phyloP scores from a whole-genome alignment of 495 filamentous ascomycete species.

The Aspergillus conjunctus region DNA sequence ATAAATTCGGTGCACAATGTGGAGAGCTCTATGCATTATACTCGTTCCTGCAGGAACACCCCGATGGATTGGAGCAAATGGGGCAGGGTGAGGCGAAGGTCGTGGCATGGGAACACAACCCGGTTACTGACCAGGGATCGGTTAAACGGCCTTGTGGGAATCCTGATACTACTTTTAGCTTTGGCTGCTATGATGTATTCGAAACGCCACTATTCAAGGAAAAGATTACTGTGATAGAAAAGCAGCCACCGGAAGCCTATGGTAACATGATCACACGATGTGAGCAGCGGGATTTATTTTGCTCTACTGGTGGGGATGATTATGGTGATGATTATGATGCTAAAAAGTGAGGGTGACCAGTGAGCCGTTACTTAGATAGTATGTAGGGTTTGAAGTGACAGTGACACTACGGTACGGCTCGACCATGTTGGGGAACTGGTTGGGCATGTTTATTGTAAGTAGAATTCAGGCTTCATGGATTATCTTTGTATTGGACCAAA shows the following conservation, averaged over 20 bases:
- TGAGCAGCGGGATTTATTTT: background rate
- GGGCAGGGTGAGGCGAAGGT: background rate
- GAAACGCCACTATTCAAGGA: too few species aligned
- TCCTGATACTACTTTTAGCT: background rate
- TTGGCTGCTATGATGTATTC: background rate
- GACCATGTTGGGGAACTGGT: background rate
- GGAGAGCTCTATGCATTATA: background rate
- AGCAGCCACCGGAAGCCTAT: too few species aligned
- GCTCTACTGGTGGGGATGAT: too few species aligned
- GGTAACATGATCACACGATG: background rate
- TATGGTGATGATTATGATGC: background rate
- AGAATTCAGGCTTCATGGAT: background rate
- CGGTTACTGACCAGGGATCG: background rate
- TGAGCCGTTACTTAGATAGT: background rate
- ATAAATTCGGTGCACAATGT: background rate
- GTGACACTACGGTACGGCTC: background rate
- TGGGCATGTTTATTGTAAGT: background rate
- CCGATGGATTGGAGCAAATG: too few species aligned
- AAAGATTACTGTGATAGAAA: too few species aligned
- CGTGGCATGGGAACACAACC: background rate
- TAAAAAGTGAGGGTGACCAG: background rate
- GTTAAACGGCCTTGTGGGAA: background rate
- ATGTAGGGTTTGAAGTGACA: background rate
- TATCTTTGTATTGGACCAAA: background rate
- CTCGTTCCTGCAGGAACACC: background rate